Evolutionary conservation across 78 protist genomes (phyloP).

Genomic region (Cavenderia fasciculata): DNA sequence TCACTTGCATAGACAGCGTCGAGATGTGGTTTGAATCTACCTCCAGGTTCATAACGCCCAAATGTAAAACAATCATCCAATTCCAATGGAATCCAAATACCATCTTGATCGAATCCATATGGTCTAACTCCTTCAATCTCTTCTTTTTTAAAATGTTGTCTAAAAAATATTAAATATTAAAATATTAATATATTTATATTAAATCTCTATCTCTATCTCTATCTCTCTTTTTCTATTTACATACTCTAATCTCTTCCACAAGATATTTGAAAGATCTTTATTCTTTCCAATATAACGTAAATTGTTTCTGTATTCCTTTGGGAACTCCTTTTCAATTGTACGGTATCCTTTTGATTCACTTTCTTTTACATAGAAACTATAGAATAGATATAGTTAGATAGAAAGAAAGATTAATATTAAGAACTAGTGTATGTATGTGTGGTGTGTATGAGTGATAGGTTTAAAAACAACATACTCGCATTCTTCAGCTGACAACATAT

Average conservation of each 20-base stretch:
- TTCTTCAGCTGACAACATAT: slow-evolving; percentile 47
- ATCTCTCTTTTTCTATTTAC: background rate
- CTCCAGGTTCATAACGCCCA: slow-evolving; percentile 55
- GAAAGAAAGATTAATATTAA: background rate
- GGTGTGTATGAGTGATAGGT: background rate
- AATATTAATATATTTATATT: background rate
- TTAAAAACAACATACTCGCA: slow-evolving; percentile 49
- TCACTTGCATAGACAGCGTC: slow-evolving; percentile 46
- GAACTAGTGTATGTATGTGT: background rate
- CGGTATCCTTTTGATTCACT: slow-evolving; percentile 35
- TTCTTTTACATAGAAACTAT: slow-evolving; percentile 37
- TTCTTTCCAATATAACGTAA: slow-evolving; percentile 42
- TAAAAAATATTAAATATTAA: background rate
- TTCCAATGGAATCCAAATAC: slow-evolving; percentile 71
- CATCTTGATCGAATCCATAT: slow-evolving; percentile 73
- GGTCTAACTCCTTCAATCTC: slow-evolving; percentile 57
- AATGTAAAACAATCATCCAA: slow-evolving; percentile 70
- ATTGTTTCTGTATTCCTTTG: slow-evolving; percentile 54
- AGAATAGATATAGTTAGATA: background rate
- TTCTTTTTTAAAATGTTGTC: background rate
- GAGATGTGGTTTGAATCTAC: slow-evolving; percentile 53
- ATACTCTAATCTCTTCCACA: slow-evolving; percentile 58
- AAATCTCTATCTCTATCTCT: background rate
- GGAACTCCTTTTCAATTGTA: slow-evolving; percentile 60
- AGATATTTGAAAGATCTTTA: slow-evolving; percentile 14